These are phyloP conservation scores for Wickerhamomyces sp. DNA, from an alignment of 1,139 yeast species.

Conservation along the genomic window DNA sequence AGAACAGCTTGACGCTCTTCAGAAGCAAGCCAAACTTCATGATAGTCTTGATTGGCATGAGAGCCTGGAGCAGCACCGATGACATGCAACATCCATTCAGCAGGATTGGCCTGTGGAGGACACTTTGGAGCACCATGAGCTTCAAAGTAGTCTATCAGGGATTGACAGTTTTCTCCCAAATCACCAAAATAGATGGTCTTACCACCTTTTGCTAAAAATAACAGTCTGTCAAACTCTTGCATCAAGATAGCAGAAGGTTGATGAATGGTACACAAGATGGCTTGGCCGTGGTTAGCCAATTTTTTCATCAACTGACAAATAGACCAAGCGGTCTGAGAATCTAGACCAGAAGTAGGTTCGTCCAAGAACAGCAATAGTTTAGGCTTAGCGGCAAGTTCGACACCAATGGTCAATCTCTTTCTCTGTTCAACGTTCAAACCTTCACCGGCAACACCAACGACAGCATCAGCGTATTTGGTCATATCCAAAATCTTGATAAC, in stretches of 20 bases:
- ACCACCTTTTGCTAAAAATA: conserved; percentile 68
- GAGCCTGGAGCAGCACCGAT: conserved; percentile 83
- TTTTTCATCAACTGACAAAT: conserved; percentile 71
- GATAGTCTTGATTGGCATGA: conserved; percentile 56
- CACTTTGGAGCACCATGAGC: conserved; percentile 58
- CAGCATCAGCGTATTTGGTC: conserved; percentile 71
- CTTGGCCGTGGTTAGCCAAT: conserved; percentile 74
- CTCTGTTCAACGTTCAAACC: conserved; percentile 82
- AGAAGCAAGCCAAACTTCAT: conserved; percentile 59
- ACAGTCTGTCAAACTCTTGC: conserved; percentile 69
- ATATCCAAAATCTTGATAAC: conserved; percentile 66
- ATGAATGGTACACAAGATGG: conserved; percentile 77
- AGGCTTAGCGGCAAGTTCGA: conserved; percentile 85
- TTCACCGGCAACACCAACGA: conserved; percentile 80
- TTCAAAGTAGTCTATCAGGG: conserved; percentile 64
- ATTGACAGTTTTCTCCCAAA: conserved; percentile 56
- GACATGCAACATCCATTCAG: conserved; percentile 78
- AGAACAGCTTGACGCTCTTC: conserved; percentile 42
- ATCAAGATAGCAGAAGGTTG: conserved; percentile 77
- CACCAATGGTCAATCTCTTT: conserved; percentile 79
- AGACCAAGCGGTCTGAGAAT: conserved; percentile 90
- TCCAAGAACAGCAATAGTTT: conserved; percentile 73
- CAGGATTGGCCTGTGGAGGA: conserved; percentile 68
- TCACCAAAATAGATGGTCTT: conserved; percentile 77
- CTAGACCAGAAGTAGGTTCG: conserved; percentile 91